A percentile compares a stretch with the other conserved stretches of the same genome.
These are phyloP conservation scores for Talaromyces wortmannii DNA, from an alignment of 495 filamentous ascomycete genomes.

Conservation along the genomic window DNA sequence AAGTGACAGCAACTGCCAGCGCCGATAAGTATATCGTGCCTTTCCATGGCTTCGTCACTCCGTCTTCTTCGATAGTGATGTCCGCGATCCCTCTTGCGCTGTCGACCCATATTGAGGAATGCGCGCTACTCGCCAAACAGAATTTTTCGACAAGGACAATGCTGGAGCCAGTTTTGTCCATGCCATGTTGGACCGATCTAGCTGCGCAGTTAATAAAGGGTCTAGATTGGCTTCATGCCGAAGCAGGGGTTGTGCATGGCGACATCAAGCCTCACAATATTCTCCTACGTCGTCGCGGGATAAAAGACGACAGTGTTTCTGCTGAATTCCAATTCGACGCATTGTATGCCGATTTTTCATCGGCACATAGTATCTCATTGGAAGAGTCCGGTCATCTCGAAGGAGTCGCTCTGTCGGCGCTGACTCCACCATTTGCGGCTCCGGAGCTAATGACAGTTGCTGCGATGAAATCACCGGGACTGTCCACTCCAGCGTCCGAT, in stretches of 20 bases:
- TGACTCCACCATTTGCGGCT: conserved; percentile 53
- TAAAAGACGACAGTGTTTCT: conserved; percentile 5
- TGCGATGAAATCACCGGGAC: conserved; percentile 19
- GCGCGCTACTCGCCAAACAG: conserved; percentile 20
- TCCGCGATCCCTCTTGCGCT: conserved; percentile 43
- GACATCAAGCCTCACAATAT: conserved; percentile 54
- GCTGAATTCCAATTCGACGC: conserved; percentile 30
- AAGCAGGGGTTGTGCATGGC: conserved; percentile 40
- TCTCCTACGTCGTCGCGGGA: conserved; percentile 25
- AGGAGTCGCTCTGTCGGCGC: conserved; percentile 32
- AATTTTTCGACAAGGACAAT: conserved; percentile 37
- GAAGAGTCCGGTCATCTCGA: not conserved
- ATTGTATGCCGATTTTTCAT: conserved; percentile 54
- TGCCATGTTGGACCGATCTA: conserved; percentile 31
- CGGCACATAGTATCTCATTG: conserved; percentile 31
- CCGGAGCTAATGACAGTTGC: conserved; percentile 44
- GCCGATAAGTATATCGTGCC: conserved; percentile 29
- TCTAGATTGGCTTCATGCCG: conserved; percentile 43
- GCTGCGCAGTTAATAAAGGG: conserved; percentile 42
- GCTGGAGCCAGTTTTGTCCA: conserved; percentile 43
- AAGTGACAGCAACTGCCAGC: conserved; percentile 26
- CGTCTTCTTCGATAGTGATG: conserved; percentile 45
- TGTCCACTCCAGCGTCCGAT: conserved; percentile 34
- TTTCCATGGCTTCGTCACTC: conserved; percentile 48
- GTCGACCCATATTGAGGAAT: conserved; percentile 39